phyloP scores from a whole-genome alignment of 116 monocot genomes.

The Cymodocea nodosa region DNA sequence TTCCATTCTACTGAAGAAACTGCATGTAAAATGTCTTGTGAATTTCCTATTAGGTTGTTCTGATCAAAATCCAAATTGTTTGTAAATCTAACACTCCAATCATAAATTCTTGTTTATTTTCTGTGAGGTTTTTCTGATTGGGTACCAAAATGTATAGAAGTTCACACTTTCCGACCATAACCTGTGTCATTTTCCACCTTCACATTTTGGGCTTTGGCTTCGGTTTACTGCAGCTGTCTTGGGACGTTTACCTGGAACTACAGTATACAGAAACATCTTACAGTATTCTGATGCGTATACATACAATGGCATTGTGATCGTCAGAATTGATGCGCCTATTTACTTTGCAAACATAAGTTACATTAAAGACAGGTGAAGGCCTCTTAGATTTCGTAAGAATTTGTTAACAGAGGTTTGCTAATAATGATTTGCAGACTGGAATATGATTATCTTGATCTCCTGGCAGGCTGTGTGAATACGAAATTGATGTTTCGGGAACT shows the following conservation, averaged over 20 bases:
- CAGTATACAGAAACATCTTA: slow-evolving; percentile 72
- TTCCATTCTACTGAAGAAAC: no score
- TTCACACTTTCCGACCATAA: background rate
- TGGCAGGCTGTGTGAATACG: slow-evolving; percentile 85
- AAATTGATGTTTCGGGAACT: slow-evolving; percentile 40
- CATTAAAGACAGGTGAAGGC: slow-evolving; percentile 85
- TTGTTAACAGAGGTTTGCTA: background rate
- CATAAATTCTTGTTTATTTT: no score
- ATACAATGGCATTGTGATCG: slow-evolving; percentile 87
- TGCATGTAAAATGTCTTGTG: no score
- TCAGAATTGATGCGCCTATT: slow-evolving; percentile 87
- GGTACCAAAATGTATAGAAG: no score
- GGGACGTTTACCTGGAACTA: slow-evolving; percentile 98
- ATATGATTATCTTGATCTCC: background rate
- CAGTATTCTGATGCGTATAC: slow-evolving; percentile 95
- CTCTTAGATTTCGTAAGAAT: background rate
- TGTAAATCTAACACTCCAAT: no score
- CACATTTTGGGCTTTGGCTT: background rate
- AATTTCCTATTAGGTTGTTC: no score
- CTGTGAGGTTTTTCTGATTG: no score
- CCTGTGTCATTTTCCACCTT: background rate
- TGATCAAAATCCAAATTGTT: no score
- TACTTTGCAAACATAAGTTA: slow-evolving; percentile 97
- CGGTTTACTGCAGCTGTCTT: slow-evolving; percentile 52
- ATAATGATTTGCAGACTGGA: background rate